A percentile compares a stretch with the other conserved stretches of the same genome.
phyloP scores from a whole-genome alignment of 208 protist species.

The Leishmania turanica region DNA sequence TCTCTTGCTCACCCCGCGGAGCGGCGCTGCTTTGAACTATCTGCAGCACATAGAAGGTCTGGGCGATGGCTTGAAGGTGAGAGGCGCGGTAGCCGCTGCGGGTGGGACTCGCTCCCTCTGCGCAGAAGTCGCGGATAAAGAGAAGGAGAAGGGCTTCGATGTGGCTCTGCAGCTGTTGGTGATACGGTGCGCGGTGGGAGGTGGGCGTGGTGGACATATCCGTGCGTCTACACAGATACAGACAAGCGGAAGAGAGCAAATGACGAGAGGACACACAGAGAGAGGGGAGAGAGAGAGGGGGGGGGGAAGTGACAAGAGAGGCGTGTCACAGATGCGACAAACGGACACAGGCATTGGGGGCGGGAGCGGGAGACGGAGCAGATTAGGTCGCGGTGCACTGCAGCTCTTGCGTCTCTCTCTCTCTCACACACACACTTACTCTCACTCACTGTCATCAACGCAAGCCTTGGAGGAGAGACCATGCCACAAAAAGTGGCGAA shows the following conservation, averaged over 20 bases:
- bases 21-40: conserved; percentile 3
- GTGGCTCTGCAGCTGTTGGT: conserved; percentile 12
- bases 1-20: not conserved
- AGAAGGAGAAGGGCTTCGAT: conserved; percentile 14
- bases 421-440: too few relatives aligned
- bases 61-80: conserved; percentile 28
- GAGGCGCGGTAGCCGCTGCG: conserved; percentile 8
- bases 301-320: not conserved
- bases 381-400: not conserved
- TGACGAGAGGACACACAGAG: not conserved
- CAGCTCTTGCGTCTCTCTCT: not conserved
- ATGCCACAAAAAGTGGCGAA: not conserved
- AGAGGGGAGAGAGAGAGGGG: not conserved
- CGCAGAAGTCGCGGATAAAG: conserved; percentile 18
- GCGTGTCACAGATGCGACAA: not conserved
- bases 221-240: not conserved
- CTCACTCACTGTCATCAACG: not conserved
- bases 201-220: not conserved
- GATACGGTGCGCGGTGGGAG: not conserved
- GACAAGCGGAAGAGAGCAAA: not conserved
- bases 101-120: not conserved
- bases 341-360: not conserved
- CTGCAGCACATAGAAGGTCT: conserved; percentile 19
- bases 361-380: not conserved
- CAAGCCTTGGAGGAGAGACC: not conserved